Evolutionary conservation across 2,329 filamentous ascomycete genomes (phyloP).

Genomic region (Aciculosporium take): DNA sequence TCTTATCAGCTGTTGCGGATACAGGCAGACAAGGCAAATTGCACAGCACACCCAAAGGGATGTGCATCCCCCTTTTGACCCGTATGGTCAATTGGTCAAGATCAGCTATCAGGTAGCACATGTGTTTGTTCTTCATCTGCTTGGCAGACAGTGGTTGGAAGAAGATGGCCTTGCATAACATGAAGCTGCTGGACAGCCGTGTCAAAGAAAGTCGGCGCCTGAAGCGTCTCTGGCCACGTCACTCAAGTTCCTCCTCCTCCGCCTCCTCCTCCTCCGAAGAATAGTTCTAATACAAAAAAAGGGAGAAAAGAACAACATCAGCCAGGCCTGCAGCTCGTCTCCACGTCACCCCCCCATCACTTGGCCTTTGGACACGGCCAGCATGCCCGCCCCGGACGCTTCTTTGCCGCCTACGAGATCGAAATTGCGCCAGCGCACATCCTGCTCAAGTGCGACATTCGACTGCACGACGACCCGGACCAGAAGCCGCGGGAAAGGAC

Average conservation of each 20-base stretch:
- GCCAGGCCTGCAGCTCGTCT: conserved; percentile 26
- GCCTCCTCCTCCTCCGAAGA: neutral
- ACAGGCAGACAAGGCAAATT: too few species aligned
- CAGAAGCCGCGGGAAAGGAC: neutral
- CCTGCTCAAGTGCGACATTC: conserved; percentile 32
- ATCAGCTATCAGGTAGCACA: too few species aligned
- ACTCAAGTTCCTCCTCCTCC: too few species aligned
- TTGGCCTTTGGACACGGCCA: conserved; percentile 40
- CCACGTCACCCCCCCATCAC: conserved; percentile 30
- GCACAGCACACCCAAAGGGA: too few species aligned
- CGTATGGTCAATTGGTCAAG: too few species aligned
- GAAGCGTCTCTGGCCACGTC: conserved; percentile 17
- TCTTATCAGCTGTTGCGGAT: too few species aligned
- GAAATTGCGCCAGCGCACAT: conserved; percentile 37
- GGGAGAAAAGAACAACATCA: neutral
- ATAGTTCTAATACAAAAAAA: neutral
- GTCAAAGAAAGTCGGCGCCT: conserved; percentile 33
- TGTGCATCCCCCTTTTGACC: too few species aligned
- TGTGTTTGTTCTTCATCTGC: too few species aligned
- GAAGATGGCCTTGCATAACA: conserved; percentile 11
- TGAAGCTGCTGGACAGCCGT: conserved; percentile 31
- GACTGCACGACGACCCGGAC: neutral
- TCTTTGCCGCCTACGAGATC: conserved; percentile 38
- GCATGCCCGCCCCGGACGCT: conserved; percentile 38
- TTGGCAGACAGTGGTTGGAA: conserved; percentile 3